Evolutionary conservation across 441 rosid species (phyloP).

Genomic region (Populus tomentosa): DNA sequence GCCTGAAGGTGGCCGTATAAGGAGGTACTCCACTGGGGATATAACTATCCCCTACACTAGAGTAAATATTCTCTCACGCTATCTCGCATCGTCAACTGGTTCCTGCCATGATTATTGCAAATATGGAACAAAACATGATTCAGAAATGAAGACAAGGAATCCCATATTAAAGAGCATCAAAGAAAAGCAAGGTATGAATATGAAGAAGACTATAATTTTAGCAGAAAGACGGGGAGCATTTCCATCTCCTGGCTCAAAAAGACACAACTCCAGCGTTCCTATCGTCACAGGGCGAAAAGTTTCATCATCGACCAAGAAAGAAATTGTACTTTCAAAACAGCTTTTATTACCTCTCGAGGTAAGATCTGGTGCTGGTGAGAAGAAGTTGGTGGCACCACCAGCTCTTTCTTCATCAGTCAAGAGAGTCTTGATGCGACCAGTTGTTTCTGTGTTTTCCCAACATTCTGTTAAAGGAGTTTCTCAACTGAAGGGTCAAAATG

Average conservation of each 20-base stretch:
- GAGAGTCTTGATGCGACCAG: conserved; percentile 16
- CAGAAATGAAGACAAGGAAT: conserved; percentile 34
- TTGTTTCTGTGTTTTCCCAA: conserved; percentile 29
- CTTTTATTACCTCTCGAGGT: conserved; percentile 9
- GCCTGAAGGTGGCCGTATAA: conserved; percentile 21
- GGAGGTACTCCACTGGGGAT: conserved; percentile 48
- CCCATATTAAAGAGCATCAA: conserved; percentile 14
- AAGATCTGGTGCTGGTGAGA: conserved; percentile 12
- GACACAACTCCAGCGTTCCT: neutral
- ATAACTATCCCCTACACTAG: conserved; percentile 24
- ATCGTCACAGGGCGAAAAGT: neutral
- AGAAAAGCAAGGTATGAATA: conserved; percentile 17
- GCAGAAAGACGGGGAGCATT: conserved; percentile 29
- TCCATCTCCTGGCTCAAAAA: conserved; percentile 19
- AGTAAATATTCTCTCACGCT: conserved; percentile 44
- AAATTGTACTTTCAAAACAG: conserved; percentile 16
- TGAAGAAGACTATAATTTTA: conserved; percentile 15
- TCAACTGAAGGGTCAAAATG: conserved; percentile 14
- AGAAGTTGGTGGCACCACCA: conserved; percentile 21
- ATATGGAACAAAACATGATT: conserved; percentile 41
- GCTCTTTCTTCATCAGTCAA: conserved; percentile 11
- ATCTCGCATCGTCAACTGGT: conserved; percentile 59
- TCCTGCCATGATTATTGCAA: conserved; percentile 90
- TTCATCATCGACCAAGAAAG: conserved; percentile 17
- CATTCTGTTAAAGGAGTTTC: conserved; percentile 20